Base-by-base conservation (phyloP, 257 asterid species). In the Lithospermum erythrorhizon region DNA sequence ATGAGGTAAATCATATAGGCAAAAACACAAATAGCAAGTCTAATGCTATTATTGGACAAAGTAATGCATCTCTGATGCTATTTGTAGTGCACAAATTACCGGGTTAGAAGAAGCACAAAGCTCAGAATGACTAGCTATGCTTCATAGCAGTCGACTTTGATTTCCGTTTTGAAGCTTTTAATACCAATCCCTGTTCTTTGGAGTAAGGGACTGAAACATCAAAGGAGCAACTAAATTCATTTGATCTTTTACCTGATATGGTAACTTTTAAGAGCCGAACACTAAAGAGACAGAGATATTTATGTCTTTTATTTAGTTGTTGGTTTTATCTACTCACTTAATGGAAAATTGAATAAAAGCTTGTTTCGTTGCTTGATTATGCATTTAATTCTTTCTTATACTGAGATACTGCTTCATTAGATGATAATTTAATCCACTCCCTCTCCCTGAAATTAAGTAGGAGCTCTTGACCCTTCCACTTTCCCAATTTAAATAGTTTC, bases 1-100 rank as follows among this genome's bases (percentile, higher is more conserved):
- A 76, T 20, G 84, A 84, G 90, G 99, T 89, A 76, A 84, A 53
- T 54, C 17, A 22, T 56, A 13, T 56, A 10, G 17, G 24, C 30
- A 22, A 14, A 18, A 56, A 17, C 30, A 13, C 18, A 56, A 53
- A 53, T n/a, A 55, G 20, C 16, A 13, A 56, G 20, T 24, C 3
- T 41, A 41, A 1, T 41, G 49, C 18, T 13, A 41, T 41, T 13
- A 41, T 41, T 41, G 49, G 49, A 41, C 49, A 13, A 41, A 41
- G 15, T 41, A 41, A 41, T 41, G 17, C 17, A 13, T 41, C 49
- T 41, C 0, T 41, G 16, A 13, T 41, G 49, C 49, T 41, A 41
- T 41, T 41, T 41, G 49, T 11, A 41, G 49, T 41, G 49, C 49
- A 41, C 45, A 35, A 35, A 41, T 13, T 41, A 41, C 18, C 3